Evolutionary conservation across 768 basidiomycete species (phyloP), one percentile per base, ranked within the genome.

Genomic region (Ephemerocybe angulata): DNA sequence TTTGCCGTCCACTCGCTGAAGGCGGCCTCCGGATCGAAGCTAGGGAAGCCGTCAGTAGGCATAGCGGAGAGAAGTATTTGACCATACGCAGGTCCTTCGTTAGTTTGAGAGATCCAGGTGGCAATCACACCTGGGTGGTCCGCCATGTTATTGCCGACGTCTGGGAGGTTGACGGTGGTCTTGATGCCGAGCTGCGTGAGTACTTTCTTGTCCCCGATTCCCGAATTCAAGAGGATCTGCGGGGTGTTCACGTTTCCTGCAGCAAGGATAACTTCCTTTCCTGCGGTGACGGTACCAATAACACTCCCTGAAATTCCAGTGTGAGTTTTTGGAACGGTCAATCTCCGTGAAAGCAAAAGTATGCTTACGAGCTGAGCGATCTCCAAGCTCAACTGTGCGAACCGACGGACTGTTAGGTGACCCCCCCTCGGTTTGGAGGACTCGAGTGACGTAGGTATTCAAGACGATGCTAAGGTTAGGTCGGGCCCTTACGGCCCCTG

Each of bases 221-320:
- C 69, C 1, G 63, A 64, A 27, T 59, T 46, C 47, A 68, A 57
- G 10, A 68, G 60, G 1, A 68, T 57, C 27, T 65, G 64, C 4
- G 67, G 65, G 1, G 63, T 64, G 1, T 33, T 60, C 1, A 67
- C 52, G 7, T 59, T 54, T 12, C 67, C 67, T 6, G 59, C 55
- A 15, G 63, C 72, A 21, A 84, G 58, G 13, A 84, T 70, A 37
- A 84, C 70, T 60, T 84, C 82, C 55, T 76, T 78, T 54, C 61
- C 60, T 0, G 80, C 81, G 11, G 56, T 70, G 1, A 69, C 75
- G 2, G 63, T 67, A 52, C 71, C 77, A 31, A 52, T 62, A 35
- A 13, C n/a, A 5, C 17, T 1, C 3, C 27, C 44, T 46, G 37
- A 17, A 12, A 1, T n/a, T 2, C 6, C 28, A 42, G 6, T 11